Base-by-base conservation (phyloP, 2,329 filamentous ascomycete genomes). In the Rhynchosporium secalis region DNA sequence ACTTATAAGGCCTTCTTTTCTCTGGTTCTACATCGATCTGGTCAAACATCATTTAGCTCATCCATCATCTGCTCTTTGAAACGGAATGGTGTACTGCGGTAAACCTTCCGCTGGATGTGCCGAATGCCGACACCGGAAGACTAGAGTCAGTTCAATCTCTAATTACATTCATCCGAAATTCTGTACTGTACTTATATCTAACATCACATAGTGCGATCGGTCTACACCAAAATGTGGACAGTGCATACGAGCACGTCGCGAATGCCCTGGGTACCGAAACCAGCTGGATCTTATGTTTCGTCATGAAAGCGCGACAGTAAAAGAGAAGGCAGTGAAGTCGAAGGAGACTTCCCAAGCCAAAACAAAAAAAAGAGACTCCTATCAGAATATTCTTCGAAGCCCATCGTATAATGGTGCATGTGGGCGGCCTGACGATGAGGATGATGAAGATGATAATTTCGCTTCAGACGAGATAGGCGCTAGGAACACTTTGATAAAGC, bases 271-370 rank as follows among this genome's bases (percentile, higher is more conserved):
- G 58, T 85, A 85, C 67, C 76, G 82, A 48, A 82, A 83, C 66
- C 75, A 82, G 58, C 77, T 83, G 45, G 82, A 85, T 67, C 77
- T 85, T 63, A 83, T 85, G 77, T 85, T 85, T 67, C 79, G 82
- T 40, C 81, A 85, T 68, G 81, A 85, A 70, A 85, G 80, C 65
- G 78, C 77, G 36, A 79, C 82, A 70, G 82, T 85, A 60, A 82
- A 81, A 76, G 79, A 51, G 41, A 76, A 69, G 74, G 80, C 79
- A 41, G 74, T 70, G 13, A 70, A 66, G 48, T 48, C 60, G 29
- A 64, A 63, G 48, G 43, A 51, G n/a, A 65, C 49, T 13, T 40
- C 62, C 52, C 29, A 28, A 12, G 1, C 54, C 3, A 64, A 62
- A 36, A 46, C 60, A 4, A 58, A 40, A 57, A 43, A 38, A 20